phyloP scores from a whole-genome alignment of 108 stramenopile species.

The Skeletonema marinoi region DNA sequence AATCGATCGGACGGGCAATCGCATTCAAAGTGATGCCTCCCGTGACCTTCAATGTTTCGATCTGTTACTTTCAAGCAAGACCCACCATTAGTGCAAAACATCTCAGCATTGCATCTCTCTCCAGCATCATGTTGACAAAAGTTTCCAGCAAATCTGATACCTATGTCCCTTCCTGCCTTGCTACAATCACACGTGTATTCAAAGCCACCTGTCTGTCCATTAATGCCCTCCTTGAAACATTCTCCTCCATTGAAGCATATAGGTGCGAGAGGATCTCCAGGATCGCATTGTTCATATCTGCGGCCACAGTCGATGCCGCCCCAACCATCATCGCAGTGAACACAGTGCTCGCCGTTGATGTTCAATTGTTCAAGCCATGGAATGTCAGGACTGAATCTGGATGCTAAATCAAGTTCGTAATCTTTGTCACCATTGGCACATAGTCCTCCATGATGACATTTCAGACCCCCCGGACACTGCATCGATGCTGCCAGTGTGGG shows the following conservation, averaged over 20 bases:
- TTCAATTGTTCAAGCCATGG: conserved; percentile 37
- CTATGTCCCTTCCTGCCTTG: conserved; percentile 3
- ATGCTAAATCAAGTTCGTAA: neutral
- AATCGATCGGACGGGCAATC: conserved; percentile 19
- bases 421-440: conserved; percentile 38
- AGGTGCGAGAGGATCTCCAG: conserved; percentile 21
- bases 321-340: conserved; percentile 37
- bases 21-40: conserved; percentile 16
- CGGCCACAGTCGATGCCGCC: conserved; percentile 37
- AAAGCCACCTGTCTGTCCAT: conserved; percentile 3
- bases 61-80: conserved; percentile 9
- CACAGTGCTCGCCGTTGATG: conserved; percentile 40
- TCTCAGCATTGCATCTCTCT: conserved; percentile 31
- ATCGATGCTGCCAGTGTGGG: neutral
- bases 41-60: neutral
- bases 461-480: conserved; percentile 26
- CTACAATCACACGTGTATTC: conserved; percentile 45
- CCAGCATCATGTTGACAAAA: conserved; percentile 42
- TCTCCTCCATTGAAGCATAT: conserved; percentile 38
- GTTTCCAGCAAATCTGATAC: conserved; percentile 26
- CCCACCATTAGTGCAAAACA: conserved; percentile 49
- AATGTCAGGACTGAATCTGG: conserved; percentile 10
- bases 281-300: conserved; percentile 25
- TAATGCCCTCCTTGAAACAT: conserved; percentile 24
- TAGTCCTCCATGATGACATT: conserved; percentile 35